phyloP scores from a whole-genome alignment of 495 filamentous ascomycete genomes.

The Penicillium desertorum region DNA sequence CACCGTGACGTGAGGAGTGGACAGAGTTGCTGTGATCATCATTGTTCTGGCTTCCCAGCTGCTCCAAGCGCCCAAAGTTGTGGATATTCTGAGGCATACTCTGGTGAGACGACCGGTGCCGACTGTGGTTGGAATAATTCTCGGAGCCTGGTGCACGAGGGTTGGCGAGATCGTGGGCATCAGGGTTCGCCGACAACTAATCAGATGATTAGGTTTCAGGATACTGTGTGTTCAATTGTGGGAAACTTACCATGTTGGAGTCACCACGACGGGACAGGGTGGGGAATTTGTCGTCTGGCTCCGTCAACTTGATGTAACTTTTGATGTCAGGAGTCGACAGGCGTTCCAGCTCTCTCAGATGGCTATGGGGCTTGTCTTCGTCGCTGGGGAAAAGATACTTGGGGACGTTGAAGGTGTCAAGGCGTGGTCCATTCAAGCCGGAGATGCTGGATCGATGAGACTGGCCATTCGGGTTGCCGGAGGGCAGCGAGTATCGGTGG shows the following conservation, averaged over 20 bases:
- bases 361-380: conserved; percentile 53
- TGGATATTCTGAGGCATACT: conserved; percentile 68
- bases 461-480: conserved; percentile 61
- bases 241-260: conserved; percentile 63
- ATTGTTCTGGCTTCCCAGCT: conserved; percentile 25
- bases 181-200: conserved; percentile 77
- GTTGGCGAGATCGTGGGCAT: conserved; percentile 77
- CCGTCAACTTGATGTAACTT: conserved; percentile 69
- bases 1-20: conserved; percentile 33
- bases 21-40: conserved; percentile 23
- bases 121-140: conserved; percentile 62
- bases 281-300: conserved; percentile 80
- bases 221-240: background rate
- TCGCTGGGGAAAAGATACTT: conserved; percentile 85
- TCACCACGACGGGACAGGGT: conserved; percentile 71
- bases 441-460: conserved; percentile 47
- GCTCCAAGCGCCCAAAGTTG: conserved; percentile 40
- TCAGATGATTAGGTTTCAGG: conserved; percentile 5
- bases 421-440: conserved; percentile 44
- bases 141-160: conserved; percentile 67
- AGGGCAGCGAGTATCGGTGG: conserved; percentile 89
- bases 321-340: conserved; percentile 63
- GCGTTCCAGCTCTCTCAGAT: conserved; percentile 49
- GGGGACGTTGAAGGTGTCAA: conserved; percentile 74
- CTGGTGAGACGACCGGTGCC: conserved; percentile 76